A percentile compares a stretch with the other conserved stretches of the same genome.
phyloP scores from a whole-genome alignment of 352 stramenopile species.

The Phytopythium ostracodes region DNA sequence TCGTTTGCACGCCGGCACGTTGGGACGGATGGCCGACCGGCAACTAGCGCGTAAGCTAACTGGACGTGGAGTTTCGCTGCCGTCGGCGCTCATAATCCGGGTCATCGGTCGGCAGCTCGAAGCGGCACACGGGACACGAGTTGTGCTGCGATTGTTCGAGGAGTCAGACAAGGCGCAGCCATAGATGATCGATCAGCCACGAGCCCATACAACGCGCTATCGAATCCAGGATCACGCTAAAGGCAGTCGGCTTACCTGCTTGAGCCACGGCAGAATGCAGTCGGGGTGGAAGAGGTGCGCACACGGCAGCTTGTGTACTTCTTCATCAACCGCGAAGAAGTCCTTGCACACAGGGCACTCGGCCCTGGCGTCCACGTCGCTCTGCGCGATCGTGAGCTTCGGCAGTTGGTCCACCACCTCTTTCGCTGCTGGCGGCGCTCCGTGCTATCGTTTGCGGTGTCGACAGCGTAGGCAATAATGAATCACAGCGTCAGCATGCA shows the following conservation, averaged over 20 bases:
- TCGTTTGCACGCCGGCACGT: neutral
- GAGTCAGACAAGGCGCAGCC: neutral
- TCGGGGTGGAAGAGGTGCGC: constrained; percentile 78
- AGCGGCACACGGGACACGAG: constrained; percentile 82
- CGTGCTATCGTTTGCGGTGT: constrained; percentile 41
- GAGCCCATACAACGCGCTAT: neutral
- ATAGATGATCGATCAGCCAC: neutral
- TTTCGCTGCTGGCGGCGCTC: constrained; percentile 71
- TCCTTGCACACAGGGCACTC: constrained; percentile 88
- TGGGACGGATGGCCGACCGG: neutral
- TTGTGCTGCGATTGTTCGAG: constrained; percentile 50
- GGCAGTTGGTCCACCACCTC: constrained; percentile 71
- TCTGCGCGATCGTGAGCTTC: constrained; percentile 67
- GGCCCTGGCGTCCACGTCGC: constrained; percentile 66
- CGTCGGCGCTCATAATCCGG: constrained; percentile 71
- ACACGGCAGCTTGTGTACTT: constrained; percentile 71
- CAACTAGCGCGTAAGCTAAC: neutral
- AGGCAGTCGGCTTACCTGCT: constrained; percentile 24
- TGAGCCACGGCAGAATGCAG: constrained; percentile 85
- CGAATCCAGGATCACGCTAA: no score
- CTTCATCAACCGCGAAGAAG: constrained; percentile 72
- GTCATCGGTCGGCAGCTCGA: constrained; percentile 82
- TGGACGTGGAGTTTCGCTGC: constrained; percentile 4
- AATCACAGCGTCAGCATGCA: neutral
- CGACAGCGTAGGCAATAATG: neutral